Base-by-base conservation (phyloP, 2,329 filamentous ascomycete species). In the Seiridium unicorne region DNA sequence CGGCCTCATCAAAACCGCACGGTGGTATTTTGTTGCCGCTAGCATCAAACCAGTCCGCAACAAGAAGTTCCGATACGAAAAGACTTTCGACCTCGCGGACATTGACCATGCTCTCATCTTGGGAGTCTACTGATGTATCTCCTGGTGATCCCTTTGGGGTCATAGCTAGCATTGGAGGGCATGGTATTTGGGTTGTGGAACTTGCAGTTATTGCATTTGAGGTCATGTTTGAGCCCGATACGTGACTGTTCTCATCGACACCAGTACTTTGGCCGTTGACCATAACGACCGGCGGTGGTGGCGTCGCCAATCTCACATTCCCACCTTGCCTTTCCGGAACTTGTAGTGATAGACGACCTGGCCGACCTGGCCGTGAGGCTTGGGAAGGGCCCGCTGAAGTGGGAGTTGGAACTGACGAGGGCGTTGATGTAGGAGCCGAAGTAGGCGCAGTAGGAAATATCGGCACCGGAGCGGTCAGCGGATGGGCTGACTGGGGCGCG, bases 271-370 rank as follows among this genome's bases (percentile, higher is more conserved):
- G 6, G 10, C 58, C 58, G 31, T 60, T 60, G 13, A 57, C 44
- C 54, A 42, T 60, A 65, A 84, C 73, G 8, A 81, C 79, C 0
- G 83, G 83, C 1, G 76, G 74, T 6, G 80, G 80, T 40, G 83
- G 83, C 7, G 87, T 90, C 32, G 87, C 86, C 11, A 90, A 76
- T 60, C 86, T 79, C 0, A 90, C 85, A 3, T 83, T 79, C 1
- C 86, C 86, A 1, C 85, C 80, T 18, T 81, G 76, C 61, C 87
- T 81, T 64, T 86, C 80, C 2, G 87, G 87, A 0, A 89, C 87
- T 66, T 89, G 86, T 1, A 89, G 74, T 26, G 84, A 85, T 5
- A 89, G 73, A 26, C 84, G 75, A 57, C 80, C 80, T 26, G 83
- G 81, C 55, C 80, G 75, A 40, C 70, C 70, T 32, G 66, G 65